phyloP scores from a whole-genome alignment of 2,329 filamentous ascomycete genomes.

The Furcasterigmium sp. region DNA sequence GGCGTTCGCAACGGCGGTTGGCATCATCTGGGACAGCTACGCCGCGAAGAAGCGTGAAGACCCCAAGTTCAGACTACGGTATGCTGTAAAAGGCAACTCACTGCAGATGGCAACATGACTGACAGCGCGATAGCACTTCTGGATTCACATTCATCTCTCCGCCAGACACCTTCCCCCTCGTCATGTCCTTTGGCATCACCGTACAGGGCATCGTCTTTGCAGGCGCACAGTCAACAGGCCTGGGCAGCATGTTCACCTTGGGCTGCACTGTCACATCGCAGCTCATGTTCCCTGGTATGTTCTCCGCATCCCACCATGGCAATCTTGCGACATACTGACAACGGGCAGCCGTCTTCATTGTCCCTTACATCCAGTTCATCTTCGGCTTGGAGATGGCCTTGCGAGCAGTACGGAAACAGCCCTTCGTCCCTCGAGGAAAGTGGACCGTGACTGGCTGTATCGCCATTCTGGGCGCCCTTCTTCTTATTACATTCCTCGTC shows the following conservation, averaged over 20 bases:
- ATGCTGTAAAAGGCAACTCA: conserved; percentile 6
- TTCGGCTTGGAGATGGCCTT: conserved; percentile 59
- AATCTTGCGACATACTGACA: not conserved
- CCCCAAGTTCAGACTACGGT: conserved; percentile 36
- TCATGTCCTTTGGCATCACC: conserved; percentile 52
- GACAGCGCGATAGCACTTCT: conserved; percentile 22
- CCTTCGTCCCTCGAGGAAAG: conserved; percentile 54
- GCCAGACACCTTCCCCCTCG: conserved; percentile 48
- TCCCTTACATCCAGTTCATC: conserved; percentile 60
- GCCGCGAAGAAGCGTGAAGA: conserved; percentile 34
- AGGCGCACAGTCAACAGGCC: conserved; percentile 49
- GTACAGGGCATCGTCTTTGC: conserved; percentile 55
- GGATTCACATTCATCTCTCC: conserved; percentile 39
- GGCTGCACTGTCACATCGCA: conserved; percentile 51
- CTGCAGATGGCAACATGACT: not conserved
- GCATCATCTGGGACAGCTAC: conserved; percentile 54
- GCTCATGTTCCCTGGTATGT: conserved; percentile 54
- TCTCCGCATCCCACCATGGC: too few relatives aligned
- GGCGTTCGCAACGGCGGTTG: conserved; percentile 48
- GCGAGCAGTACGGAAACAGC: conserved; percentile 46
- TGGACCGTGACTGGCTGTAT: conserved; percentile 57
- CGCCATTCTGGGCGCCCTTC: conserved; percentile 40
- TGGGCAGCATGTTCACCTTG: conserved; percentile 42
- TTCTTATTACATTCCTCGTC: conserved; percentile 53
- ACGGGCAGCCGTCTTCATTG: conserved; percentile 55